Evolutionary conservation across 192 early-diverging fungal genomes (phyloP), one percentile per base, ranked within the genome.

Genomic region (Paraglomus brasilianum): DNA sequence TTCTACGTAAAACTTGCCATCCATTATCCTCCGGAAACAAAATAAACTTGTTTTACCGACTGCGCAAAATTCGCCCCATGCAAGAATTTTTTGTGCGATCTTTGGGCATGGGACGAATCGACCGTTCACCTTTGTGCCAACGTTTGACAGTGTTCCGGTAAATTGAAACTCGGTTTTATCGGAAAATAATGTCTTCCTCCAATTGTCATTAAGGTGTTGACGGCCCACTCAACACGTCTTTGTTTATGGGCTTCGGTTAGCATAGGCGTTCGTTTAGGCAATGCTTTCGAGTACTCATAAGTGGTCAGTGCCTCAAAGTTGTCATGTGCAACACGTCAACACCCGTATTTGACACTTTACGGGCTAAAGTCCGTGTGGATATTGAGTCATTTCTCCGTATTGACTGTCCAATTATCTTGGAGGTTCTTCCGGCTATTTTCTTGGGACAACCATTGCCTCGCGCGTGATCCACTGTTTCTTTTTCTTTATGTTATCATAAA

Each of bases 1-100:
- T 43, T 64, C 46, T 0, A 64, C 62, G 49, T 22, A 64, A 64
- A 64, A 64, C 38, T 64, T 10, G n/a, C 45, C 62, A 22, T 64
- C n/a, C 2, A 64, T 64, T 22, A 64, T 64, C 38, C 21, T 4
- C 22, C 8, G 17, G 45, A 60, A 60, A 6, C 58, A 60, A 60
- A 60, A 60, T 43, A 60, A 60, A 43, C 41, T 60, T 11, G 58
- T 43, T 60, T 60, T 60, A 0, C 58, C 41, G 41, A 5, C 21
- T 6, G 38, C 5, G 30, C 45, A 48, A 64, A 64, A 64, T 48
- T 17, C 46, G 49, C 62, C n/a, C 62, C 46, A 64, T 19, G 63
- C 11, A 44, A 50, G 21, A 65, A 64, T 49, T 49, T n/a, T 41
- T 65, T 51, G 30, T 15, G 30, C 63, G 9, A n/a, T 61, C 59